These are phyloP conservation scores for Chalara sp. DNA, from an alignment of 2,329 filamentous ascomycete species.

Conservation along the genomic window DNA sequence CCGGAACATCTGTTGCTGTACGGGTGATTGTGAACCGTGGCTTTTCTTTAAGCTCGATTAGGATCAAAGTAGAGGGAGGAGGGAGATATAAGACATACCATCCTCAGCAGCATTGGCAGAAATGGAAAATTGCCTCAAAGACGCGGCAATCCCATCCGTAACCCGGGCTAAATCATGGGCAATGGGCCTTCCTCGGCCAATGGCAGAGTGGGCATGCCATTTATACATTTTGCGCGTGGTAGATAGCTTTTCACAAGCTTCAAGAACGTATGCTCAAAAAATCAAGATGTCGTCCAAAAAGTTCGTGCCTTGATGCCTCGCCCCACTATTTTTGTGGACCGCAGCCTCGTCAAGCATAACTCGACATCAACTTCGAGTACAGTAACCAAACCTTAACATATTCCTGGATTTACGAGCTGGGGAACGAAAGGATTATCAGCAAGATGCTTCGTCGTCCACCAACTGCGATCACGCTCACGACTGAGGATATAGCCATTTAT, in stretches of 20 bases:
- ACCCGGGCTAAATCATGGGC: slow-evolving; percentile 21
- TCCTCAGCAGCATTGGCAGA: slow-evolving; percentile 17
- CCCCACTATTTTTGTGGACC: not conserved
- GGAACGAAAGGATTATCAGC: not conserved
- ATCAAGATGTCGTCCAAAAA: not conserved
- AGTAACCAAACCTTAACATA: not conserved
- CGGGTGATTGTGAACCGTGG: slow-evolving; percentile 2
- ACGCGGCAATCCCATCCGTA: slow-evolving; percentile 25
- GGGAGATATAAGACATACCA: slow-evolving; percentile 3
- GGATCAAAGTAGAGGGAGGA: not conserved
- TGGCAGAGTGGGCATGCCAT: slow-evolving; percentile 27
- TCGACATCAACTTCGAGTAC: not conserved
- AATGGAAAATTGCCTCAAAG: slow-evolving; percentile 25
- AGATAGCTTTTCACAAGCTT: not conserved
- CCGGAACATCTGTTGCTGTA: too few species aligned
- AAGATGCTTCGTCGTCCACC: slow-evolving; percentile 62
- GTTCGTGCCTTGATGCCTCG: slow-evolving; percentile 7
- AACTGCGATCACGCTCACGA: slow-evolving; percentile 61
- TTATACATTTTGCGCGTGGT: slow-evolving; percentile 25
- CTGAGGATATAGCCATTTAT: slow-evolving; percentile 64
- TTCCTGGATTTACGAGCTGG: too few species aligned
- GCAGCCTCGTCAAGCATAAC: not conserved
- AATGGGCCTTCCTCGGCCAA: slow-evolving; percentile 23
- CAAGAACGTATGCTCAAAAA: not conserved
- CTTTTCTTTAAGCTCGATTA: slow-evolving; percentile 7